Evolutionary conservation across 2,329 filamentous ascomycete genomes (phyloP), one percentile per base, ranked within the genome.

Genomic region (Fusarium goolgardi): DNA sequence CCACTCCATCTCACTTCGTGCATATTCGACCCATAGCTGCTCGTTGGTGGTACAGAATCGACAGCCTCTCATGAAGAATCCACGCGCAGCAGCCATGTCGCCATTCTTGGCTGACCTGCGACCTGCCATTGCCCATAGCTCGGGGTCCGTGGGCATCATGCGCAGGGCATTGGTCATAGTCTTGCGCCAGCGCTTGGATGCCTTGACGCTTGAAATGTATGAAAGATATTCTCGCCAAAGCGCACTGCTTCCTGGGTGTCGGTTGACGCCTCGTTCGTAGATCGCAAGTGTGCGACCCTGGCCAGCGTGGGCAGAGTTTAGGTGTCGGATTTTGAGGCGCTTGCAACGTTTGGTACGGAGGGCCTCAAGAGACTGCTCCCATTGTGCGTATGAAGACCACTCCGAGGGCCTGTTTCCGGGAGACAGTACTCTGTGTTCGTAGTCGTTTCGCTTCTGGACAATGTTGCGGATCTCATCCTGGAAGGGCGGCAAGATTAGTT

Each of bases 141-240:
- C 90, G 11, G 90, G 84, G 71, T 95, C 93, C 54, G 89, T 88
- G 18, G 96, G 95, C 80, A 97, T 94, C 80, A 99, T 85, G 69
- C 95, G 87, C 71, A 98, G 83, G 18, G 93, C 92, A 46, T 88
- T 82, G 21, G 86, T 89, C 80, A 90, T 84, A 69, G 87, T 82
- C 62, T 83, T 84, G 79, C 87, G 89, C 81, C 89, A 90, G 40
- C 88, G 83, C 79, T 90, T 90, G 18, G 84, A 84, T 8, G 89
- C 88, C 72, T 87, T 90, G 75, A 89, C 84, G 69, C 88, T 86
- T 72, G 89, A 86, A 18, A 92, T 90, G 78, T 93, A 98, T 60
- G 91, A 87, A 62, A 98, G 89, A 76, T 97, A 97, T 75, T 94
- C 92, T 78, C 92, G 89, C 96, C 96, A 99, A 37, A 99, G 83